Evolutionary conservation across 2,329 filamentous ascomycete genomes (phyloP).

Genomic region (Cladosporium sp.): DNA sequence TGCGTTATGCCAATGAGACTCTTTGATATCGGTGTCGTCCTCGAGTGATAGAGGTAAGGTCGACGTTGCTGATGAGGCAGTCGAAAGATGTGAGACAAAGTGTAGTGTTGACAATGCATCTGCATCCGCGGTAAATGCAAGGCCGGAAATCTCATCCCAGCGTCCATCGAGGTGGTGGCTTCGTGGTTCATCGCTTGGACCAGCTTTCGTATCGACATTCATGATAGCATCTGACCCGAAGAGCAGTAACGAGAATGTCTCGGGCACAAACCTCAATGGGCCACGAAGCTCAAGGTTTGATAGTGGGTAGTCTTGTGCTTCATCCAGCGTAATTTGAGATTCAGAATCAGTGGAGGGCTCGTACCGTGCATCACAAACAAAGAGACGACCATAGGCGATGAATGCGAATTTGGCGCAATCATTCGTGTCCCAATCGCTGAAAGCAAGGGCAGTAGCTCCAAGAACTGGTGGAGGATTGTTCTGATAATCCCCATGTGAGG

Average conservation of each 20-base stretch:
- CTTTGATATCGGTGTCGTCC: neutral
- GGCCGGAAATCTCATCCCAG: constrained; percentile 45
- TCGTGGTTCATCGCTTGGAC: constrained; percentile 22
- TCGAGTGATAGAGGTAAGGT: constrained; percentile 29
- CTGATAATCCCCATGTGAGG: neutral
- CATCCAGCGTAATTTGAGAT: neutral
- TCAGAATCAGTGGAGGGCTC: neutral
- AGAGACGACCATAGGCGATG: neutral
- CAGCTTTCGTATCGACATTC: constrained; percentile 29
- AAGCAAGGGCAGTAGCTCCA: constrained; percentile 19
- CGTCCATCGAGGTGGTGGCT: constrained; percentile 41
- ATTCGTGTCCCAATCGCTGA: constrained; percentile 19
- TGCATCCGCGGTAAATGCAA: constrained; percentile 28
- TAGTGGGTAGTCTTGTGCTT: neutral
- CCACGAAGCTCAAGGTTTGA: constrained; percentile 16
- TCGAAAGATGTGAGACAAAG: constrained; percentile 40
- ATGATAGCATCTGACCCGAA: constrained; percentile 36
- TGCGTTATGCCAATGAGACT: constrained; percentile 43
- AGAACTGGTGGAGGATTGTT: neutral
- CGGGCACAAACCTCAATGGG: constrained; percentile 26
- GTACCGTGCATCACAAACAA: neutral
- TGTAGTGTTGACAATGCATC: constrained; percentile 33
- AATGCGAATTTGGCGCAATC: neutral
- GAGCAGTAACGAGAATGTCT: constrained; percentile 29
- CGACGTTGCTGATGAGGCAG: constrained; percentile 35